These are phyloP conservation scores for Lodderomyces parapsilosis DNA, from an alignment of 1,139 yeast genomes.

Conservation along the genomic window DNA sequence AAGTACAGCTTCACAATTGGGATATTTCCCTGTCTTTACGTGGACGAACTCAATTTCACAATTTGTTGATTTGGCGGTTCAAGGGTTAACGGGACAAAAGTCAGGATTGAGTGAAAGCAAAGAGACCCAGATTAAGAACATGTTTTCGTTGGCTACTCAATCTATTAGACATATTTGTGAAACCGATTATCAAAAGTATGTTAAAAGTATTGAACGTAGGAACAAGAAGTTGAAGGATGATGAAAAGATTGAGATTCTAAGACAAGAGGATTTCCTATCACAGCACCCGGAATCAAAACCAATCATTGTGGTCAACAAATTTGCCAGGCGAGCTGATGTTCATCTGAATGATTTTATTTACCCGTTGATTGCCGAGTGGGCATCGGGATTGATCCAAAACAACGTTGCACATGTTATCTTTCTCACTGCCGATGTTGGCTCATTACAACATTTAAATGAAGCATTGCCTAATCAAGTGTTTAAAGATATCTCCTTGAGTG, in stretches of 20 bases:
- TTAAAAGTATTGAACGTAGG: conserved; percentile 19
- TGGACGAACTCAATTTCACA: conserved; percentile 84
- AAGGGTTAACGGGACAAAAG: conserved; percentile 91
- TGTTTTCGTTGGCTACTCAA: conserved; percentile 69
- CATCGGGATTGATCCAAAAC: conserved; percentile 69
- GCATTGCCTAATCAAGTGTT: conserved; percentile 86
- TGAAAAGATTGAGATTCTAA: conserved; percentile 31
- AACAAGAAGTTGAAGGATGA: conserved; percentile 13
- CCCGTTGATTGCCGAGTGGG: conserved; percentile 84
- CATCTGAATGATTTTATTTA: conserved; percentile 61
- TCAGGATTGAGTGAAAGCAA: conserved; percentile 86
- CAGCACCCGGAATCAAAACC: conserved; percentile 88
- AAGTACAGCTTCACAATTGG: conserved; percentile 71
- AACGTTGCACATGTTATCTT: conserved; percentile 88
- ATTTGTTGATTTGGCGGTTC: conserved; percentile 81
- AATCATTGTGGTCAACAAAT: conserved; percentile 78
- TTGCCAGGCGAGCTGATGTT: conserved; percentile 55
- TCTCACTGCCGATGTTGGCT: conserved; percentile 82
- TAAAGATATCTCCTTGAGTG: conserved; percentile 71
- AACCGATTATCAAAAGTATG: conserved; percentile 35
- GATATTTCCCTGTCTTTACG: conserved; percentile 91
- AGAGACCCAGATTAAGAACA: conserved; percentile 80
- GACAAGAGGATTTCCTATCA: conserved; percentile 80
- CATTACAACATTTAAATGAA: conserved; percentile 63
- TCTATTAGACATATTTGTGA: conserved; percentile 72